Evolutionary conservation across 176 grass and related monocot species (phyloP), one percentile per base, ranked within the genome.

Genomic region (Echinochloa phyllopogon): DNA sequence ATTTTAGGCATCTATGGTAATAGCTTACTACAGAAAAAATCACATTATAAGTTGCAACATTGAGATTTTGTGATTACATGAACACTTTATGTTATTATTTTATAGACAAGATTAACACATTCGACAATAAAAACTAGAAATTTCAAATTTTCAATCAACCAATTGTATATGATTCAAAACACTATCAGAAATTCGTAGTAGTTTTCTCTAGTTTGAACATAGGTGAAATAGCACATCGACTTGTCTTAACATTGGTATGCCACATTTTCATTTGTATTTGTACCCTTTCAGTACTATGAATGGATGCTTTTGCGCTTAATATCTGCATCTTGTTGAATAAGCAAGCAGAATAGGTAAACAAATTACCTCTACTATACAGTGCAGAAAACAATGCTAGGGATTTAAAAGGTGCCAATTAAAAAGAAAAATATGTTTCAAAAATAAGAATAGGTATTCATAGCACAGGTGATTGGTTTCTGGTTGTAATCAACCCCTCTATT

Each of bases 11-110:
- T 69, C 17, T 27, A 61, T 44, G 69, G 57, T 62, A 77, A 33
- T 25, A 25, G 36, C 13, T 55, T 49, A 10, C 21, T 58, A 74
- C 10, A 85, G 33, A 10, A 74, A 25, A 74, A 53, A 27, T 80
- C 27, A 17, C 75, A 74, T 80, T 59, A 72, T 23, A 25, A 80
- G 23, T 51, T 59, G 51, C 16, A 68, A 70, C 78, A 76, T 49
- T 72, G 42, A 72, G 43, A 72, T 25, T 51, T 42, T 27, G 21
- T 58, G 55, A 21, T 3, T 57, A 57, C 21, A 52, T n/a, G 7
- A 57, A 24, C 4, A 69, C 20, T 69, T 69, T 11, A 24, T 23
- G 66, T 10, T 44, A 69, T 24, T 23, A 24, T 5, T 70, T 24
- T 69, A 6, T 45, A 23, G 20, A 70, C 0, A 45, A n/a, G 42